These are phyloP conservation scores for Takakia lepidozioides DNA, from an alignment of 225 moss, liverwort and hornwort species.

Conservation along the genomic window DNA sequence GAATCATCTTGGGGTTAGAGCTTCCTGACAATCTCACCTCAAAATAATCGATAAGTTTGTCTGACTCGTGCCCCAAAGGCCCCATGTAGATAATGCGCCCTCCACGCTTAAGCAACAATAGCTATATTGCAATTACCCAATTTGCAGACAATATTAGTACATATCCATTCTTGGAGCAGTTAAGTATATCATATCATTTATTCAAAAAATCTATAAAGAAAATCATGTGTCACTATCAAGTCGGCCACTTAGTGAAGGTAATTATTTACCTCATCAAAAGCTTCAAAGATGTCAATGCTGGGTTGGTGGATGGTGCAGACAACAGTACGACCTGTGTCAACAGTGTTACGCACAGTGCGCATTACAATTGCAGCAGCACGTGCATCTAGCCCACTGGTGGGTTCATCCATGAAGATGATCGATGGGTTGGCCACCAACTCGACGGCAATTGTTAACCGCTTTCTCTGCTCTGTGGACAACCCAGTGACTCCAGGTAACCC, in stretches of 20 bases:
- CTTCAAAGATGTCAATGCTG: conserved; percentile 39
- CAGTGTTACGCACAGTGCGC: conserved; percentile 30
- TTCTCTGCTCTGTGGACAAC: conserved; percentile 33
- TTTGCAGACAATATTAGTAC: too few relatives aligned
- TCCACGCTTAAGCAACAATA: conserved; percentile 8
- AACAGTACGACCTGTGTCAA: conserved; percentile 32
- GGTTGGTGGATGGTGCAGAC: conserved; percentile 48
- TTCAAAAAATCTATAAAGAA: too few relatives aligned
- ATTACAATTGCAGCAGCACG: conserved; percentile 31
- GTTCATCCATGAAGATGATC: conserved; percentile 44
- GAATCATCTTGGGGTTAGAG: too few relatives aligned
- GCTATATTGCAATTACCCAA: too few relatives aligned
- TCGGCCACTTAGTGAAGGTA: too few relatives aligned
- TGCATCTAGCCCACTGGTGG: conserved; percentile 42
- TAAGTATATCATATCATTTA: too few relatives aligned
- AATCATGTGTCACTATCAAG: too few relatives aligned
- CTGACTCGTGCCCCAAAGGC: conserved; percentile 3
- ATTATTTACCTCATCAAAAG: conserved; percentile 46
- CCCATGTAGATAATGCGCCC: conserved; percentile 6
- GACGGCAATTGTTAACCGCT: conserved; percentile 33
- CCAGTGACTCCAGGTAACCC: conserved; percentile 29
- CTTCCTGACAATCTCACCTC: conserved; percentile 5
- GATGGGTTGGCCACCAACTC: conserved; percentile 41
- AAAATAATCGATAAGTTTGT: conserved; percentile 8
- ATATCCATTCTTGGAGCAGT: too few relatives aligned